These are phyloP conservation scores for Boletus vinaceobasis DNA, from an alignment of 768 basidiomycete species.

Conservation along the genomic window DNA sequence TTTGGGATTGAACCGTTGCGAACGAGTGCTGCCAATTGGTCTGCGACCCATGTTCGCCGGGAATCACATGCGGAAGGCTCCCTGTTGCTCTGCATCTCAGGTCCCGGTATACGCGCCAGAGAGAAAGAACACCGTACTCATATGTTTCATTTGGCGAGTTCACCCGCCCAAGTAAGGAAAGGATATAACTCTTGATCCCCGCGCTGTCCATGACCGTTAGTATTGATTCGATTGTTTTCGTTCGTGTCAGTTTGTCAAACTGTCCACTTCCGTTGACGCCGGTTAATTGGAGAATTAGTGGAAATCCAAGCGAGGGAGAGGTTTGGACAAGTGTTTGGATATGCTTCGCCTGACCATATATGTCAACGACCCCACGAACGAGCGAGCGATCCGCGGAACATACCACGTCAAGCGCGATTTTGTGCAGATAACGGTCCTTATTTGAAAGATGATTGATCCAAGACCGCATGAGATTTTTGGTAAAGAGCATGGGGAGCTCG, in stretches of 20 bases:
- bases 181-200: constrained; percentile 76
- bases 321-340: constrained; percentile 72
- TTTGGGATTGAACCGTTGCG: constrained; percentile 79
- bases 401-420: constrained; percentile 81
- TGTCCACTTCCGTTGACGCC: constrained; percentile 79
- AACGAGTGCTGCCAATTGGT: constrained; percentile 77
- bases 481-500: constrained; percentile 84
- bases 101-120: neutral
- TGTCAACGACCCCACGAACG: neutral
- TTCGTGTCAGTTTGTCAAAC: constrained; percentile 90
- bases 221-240: constrained; percentile 87
- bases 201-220: constrained; percentile 66
- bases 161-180: constrained; percentile 63
- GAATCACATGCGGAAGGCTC: constrained; percentile 47
- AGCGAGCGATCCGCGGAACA: constrained; percentile 19
- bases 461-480: constrained; percentile 91
- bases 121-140: constrained; percentile 35
- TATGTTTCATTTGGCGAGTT: constrained; percentile 43
- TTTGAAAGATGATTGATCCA: constrained; percentile 96
- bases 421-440: constrained; percentile 84
- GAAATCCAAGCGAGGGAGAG: constrained; percentile 78
- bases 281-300: constrained; percentile 80
- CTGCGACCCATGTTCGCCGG: constrained; percentile 77
- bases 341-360: constrained; percentile 55
- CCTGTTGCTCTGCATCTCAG: constrained; percentile 32